phyloP scores from a whole-genome alignment of 2,329 filamentous ascomycete genomes.

The Gnomoniopsis smithogilvyi region DNA sequence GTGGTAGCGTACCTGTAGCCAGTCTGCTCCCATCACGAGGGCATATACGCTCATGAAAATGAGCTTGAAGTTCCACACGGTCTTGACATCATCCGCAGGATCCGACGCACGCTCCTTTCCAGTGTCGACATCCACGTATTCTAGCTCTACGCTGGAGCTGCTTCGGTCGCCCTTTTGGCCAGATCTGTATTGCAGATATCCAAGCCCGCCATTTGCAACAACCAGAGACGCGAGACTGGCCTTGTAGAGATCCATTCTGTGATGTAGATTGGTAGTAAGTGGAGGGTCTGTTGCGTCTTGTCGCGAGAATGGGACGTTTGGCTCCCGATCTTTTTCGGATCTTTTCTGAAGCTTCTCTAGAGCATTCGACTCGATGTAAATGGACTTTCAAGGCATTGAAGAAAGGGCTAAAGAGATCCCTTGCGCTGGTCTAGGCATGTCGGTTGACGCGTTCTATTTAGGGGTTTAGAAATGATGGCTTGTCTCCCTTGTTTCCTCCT shows the following conservation, averaged over 20 bases:
- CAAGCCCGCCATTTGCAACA: not conserved
- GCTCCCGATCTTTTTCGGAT: too few species aligned
- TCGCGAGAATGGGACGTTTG: not conserved
- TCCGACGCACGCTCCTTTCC: not conserved
- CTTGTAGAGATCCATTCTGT: not conserved
- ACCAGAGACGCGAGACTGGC: not conserved
- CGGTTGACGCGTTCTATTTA: too few species aligned
- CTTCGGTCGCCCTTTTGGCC: not conserved
- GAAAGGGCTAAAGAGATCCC: too few species aligned
- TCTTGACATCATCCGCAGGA: not conserved
- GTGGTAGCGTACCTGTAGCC: not conserved
- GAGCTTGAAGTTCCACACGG: not conserved
- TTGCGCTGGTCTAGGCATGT: too few species aligned
- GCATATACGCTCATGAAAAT: not conserved
- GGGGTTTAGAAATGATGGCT: too few species aligned
- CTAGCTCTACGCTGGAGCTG: not conserved
- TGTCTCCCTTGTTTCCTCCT: too few species aligned
- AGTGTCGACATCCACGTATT: not conserved
- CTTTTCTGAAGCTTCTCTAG: too few species aligned
- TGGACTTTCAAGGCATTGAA: too few species aligned
- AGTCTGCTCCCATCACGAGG: not conserved
- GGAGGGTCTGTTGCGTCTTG: not conserved
- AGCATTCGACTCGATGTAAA: too few species aligned
- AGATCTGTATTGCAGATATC: not conserved
- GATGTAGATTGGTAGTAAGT: not conserved